These are phyloP conservation scores for Centella asiatica DNA, from an alignment of 129 eudicot genomes.

Conservation along the genomic window DNA sequence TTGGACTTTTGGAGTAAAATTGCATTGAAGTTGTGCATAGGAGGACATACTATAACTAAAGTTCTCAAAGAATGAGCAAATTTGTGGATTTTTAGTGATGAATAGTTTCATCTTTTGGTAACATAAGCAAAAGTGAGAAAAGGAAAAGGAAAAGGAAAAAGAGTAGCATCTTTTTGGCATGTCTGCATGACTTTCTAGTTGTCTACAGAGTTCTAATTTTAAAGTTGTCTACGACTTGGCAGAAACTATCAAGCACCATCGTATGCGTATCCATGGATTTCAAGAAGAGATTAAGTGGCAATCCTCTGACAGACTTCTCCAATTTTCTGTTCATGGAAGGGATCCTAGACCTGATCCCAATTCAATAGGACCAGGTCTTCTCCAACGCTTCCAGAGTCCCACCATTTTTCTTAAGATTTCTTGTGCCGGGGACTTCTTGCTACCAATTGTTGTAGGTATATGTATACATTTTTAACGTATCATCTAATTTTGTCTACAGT, in stretches of 20 bases:
- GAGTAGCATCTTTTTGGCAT: not conserved
- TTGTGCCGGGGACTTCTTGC: conserved; percentile 70
- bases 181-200: not conserved
- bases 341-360: conserved; percentile 29
- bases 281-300: conserved; percentile 41
- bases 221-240: conserved; percentile 7
- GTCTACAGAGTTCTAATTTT: not conserved
- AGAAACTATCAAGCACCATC: conserved; percentile 59
- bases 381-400: conserved; percentile 51
- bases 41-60: too few relatives aligned
- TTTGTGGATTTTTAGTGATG: too few relatives aligned
- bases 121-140: not conserved
- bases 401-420: conserved; percentile 73
- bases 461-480: conserved; percentile 8
- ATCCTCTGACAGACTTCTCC: conserved; percentile 26
- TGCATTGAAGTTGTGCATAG: too few relatives aligned
- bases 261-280: conserved; percentile 55
- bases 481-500: not conserved
- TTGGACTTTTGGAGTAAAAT: too few relatives aligned
- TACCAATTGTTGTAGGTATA: conserved; percentile 68
- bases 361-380: conserved; percentile 44
- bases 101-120: too few relatives aligned
- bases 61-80: too few relatives aligned
- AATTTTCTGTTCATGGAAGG: conserved; percentile 32
- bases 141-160: too few relatives aligned